Conservation (phyloP, 805 yeast genomes). For the Sugiyamaella americana region DNA sequence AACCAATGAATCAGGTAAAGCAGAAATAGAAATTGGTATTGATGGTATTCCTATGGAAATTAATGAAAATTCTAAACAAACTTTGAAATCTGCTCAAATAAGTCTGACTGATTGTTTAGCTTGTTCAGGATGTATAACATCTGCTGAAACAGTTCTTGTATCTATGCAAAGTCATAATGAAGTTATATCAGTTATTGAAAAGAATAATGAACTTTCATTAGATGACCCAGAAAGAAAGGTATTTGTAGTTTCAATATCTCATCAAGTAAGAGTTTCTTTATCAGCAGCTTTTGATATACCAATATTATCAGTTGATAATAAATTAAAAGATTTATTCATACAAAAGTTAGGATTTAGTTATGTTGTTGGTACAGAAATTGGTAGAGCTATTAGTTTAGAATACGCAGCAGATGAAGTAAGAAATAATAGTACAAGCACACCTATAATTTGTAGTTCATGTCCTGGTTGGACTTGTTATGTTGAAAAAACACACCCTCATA, state of each 20-base stretch:
- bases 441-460: constrained; percentile 67
- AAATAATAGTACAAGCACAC: constrained; percentile 30
- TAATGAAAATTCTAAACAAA: constrained; percentile 27
- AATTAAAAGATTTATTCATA: constrained; percentile 52
- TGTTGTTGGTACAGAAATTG: constrained; percentile 80
- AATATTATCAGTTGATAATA: constrained; percentile 53
- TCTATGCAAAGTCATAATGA: constrained; percentile 87
- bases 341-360: constrained; percentile 60
- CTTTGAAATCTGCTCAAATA: constrained; percentile 74
- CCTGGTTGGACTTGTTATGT: constrained; percentile 97
- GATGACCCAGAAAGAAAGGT: constrained; percentile 28
- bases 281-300: constrained; percentile 57
- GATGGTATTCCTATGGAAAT: constrained; percentile 32
- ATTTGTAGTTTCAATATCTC: constrained; percentile 75
- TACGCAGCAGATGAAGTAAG: constrained; percentile 41
- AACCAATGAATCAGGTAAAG: constrained; percentile 31
- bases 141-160: constrained; percentile 91
- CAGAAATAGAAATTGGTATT: constrained; percentile 57
- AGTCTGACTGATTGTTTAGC: constrained; percentile 91
- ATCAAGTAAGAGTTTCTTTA: constrained; percentile 78
- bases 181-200: constrained; percentile 52
- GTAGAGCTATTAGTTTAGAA: constrained; percentile 59
- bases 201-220: constrained; percentile 5
- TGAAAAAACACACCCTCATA: constrained; percentile 88
- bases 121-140: constrained; percentile 94